Evolutionary conservation across 225 moss, liverwort and hornwort species (phyloP), one percentile per base, ranked within the genome.

Genomic region (Takakia lepidozioides): DNA sequence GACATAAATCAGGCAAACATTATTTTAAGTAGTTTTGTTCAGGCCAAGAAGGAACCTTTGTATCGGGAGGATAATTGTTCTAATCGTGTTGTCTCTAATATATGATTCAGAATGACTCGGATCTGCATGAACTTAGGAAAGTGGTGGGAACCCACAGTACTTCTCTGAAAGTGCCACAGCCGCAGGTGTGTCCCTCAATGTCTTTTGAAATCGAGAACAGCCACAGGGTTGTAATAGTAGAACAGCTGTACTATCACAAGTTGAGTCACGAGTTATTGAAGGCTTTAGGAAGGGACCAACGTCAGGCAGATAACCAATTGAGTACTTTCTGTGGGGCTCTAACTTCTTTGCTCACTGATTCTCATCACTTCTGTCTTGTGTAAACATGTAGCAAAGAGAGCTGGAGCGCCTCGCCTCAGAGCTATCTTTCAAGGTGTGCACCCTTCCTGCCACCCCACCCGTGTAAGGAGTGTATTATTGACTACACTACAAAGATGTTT

Each of bases 51-150:
- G n/a, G n/a, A n/a, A n/a, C n/a, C n/a, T n/a, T n/a, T n/a, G n/a
- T n/a, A n/a, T n/a, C n/a, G n/a, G n/a, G n/a, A n/a, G n/a, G n/a
- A n/a, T n/a, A n/a, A n/a, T n/a, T n/a, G n/a, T n/a, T n/a, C n/a
- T n/a, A n/a, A n/a, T n/a, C n/a, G n/a, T n/a, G n/a, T n/a, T n/a
- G n/a, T n/a, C n/a, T n/a, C n/a, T n/a, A n/a, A n/a, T n/a, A n/a
- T n/a, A n/a, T n/a, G n/a, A n/a, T n/a, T n/a, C 80, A 95, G 86
- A 87, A 82, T 58, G 95, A 95, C 18, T 74, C 82, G 18, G 86
- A 95, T 50, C 59, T 84, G 41, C 77, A 70, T 54, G 86, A 87
- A 26, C 74, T 90, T 10, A 66, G 64, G 23, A 82, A 50, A 57
- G 60, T 42, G 54, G 53, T 13, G 70, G n/a, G 64, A 25, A 30